Evolutionary conservation across 176 grass and related monocot species (phyloP), one percentile per base, ranked within the genome.

Genomic region (Secale cereale): DNA sequence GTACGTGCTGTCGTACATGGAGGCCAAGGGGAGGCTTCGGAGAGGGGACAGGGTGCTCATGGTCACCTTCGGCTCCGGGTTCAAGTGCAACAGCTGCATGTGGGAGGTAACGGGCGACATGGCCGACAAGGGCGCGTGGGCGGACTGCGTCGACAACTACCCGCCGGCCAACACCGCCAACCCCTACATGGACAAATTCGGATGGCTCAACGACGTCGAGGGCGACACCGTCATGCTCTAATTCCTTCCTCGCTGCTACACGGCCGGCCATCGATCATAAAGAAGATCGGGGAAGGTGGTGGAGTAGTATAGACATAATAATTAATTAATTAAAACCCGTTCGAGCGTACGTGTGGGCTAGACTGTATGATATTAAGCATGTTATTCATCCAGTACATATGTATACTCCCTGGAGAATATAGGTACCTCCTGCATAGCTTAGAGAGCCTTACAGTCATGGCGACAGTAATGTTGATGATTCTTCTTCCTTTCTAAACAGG

Each of bases 1-100:
- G 93, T 95, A 92, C 71, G 93, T 91, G 77, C 80, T 95, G 2
- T 88, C 85, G 4, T 95, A 95, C 90, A 64, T 86, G 33, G 33
- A 95, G 80, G 88, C 88, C 0, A 88, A 89, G 54, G 90, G 90
- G 10, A 76, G 86, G 29, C 82, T 92, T 7, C 66, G 59, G n/a
- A 80, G 31, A 39, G 91, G 91, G 1, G 77, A 95, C 78, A 78
- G 84, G 31, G 87, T 77, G 25, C 88, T 89, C 83, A 89, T 91
- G 85, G 79, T 93, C 7, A 87, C 86, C 0, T 91, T 95, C 59
- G 94, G 88, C 1, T 95, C 91, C 0, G 94, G 91, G 2, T 95
- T 95, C 65, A 95, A 94, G 59, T 92, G 76, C 76, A 79, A 86
- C 84, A 86, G 65, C 65, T 78, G 52, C 26, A 29, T 86, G 76